Percentiles rank a stretch among this genome's conserved stretches.
phyloP scores from a whole-genome alignment of 2,329 filamentous ascomycete genomes.

The Paraconiothyrium brasiliense region DNA sequence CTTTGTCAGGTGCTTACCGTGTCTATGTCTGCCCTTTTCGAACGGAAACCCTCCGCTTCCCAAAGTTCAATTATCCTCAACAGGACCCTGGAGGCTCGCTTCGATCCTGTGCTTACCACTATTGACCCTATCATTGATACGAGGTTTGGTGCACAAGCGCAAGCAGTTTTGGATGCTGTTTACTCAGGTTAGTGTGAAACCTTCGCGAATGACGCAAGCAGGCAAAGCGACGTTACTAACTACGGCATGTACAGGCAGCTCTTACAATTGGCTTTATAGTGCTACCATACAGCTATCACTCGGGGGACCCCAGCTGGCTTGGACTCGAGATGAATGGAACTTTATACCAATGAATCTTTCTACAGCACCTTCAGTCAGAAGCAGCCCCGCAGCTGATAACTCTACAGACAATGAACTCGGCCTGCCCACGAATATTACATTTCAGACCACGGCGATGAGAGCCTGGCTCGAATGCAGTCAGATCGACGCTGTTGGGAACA shows the following conservation, averaged over 20 bases:
- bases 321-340: constrained; percentile 29
- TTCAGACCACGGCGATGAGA: constrained; percentile 21
- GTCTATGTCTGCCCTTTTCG: constrained; percentile 34
- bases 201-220: background rate
- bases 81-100: constrained; percentile 21
- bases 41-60: constrained; percentile 2
- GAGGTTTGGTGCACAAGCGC: constrained; percentile 1
- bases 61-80: background rate
- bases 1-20: constrained; percentile 29
- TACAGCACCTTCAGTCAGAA: background rate
- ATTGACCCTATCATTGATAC: constrained; percentile 6
- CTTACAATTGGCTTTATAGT: constrained; percentile 22
- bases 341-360: constrained; percentile 24
- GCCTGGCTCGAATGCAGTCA: constrained; percentile 21
- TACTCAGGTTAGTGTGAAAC: background rate
- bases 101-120: constrained; percentile 14
- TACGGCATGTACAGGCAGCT: background rate
- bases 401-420: background rate
- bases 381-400: background rate
- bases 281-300: constrained; percentile 23
- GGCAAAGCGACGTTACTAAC: constrained; percentile 9
- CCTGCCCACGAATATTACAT: constrained; percentile 19
- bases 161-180: background rate
- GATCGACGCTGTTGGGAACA: constrained; percentile 17
- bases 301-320: constrained; percentile 24